These are phyloP conservation scores for thale cress (Arabidopsis thaliana) DNA, from an alignment of 345 rosid species.

Conservation along the genomic window DNA sequence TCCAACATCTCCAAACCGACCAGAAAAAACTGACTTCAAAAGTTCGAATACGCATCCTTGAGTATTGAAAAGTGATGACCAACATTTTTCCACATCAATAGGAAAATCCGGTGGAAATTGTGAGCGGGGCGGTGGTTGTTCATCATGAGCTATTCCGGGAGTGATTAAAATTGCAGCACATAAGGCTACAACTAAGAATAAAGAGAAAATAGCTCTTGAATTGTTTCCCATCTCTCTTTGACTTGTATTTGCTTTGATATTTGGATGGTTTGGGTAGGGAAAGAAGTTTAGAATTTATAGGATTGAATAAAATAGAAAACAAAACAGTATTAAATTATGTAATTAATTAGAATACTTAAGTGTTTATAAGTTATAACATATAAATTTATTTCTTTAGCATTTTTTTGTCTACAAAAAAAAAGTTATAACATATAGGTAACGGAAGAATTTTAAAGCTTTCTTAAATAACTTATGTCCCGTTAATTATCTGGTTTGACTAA, in stretches of 20 bases:
- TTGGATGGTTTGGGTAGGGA: conserved; percentile 20
- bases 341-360: neutral
- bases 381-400: too few relatives aligned
- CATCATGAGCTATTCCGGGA: conserved; percentile 15
- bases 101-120: neutral
- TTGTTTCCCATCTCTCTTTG: conserved; percentile 17
- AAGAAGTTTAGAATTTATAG: conserved; percentile 8
- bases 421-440: conserved; percentile 1
- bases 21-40: conserved; percentile 25
- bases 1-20: conserved; percentile 20
- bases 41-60: conserved; percentile 31
- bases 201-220: conserved; percentile 13
- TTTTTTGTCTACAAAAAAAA: too few relatives aligned
- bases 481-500: neutral
- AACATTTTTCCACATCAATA: conserved; percentile 24
- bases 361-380: neutral
- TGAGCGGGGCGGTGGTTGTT: conserved; percentile 20
- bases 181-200: conserved; percentile 12
- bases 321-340: conserved; percentile 1
- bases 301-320: neutral
- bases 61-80: conserved; percentile 38
- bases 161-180: conserved; percentile 7
- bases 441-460: neutral
- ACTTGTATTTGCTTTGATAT: conserved; percentile 11
- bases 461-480: conserved; percentile 10